Base-by-base conservation (phyloP, 2,329 filamentous ascomycete species). In the Microsporum canis region DNA sequence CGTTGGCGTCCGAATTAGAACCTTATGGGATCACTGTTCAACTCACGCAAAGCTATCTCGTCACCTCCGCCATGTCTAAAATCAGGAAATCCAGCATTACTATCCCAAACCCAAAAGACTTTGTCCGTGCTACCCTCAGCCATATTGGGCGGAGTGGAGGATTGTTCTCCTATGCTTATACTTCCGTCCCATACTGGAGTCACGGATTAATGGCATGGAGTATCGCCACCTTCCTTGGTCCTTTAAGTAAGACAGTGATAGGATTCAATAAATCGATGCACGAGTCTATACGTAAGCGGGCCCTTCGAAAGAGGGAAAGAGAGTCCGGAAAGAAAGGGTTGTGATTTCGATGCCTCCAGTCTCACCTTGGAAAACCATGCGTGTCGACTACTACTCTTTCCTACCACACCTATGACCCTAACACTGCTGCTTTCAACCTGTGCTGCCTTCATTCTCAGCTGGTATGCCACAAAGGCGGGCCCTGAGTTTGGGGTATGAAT, bases 31-130 rank as follows among this genome's bases (percentile, higher is more conserved):
- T 99, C 45, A 87, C 90, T 65, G 91, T 96, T n/a, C 86, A 97
- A 75, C 84, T 97, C 57, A 87, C 95, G 33, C 83, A 97, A 67
- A 91, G 88, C 68, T 95, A 99, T 74, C 84, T 99, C 56, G 89
- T 99, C 69, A 95, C 91, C 3, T 92, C 89, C 0, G 90, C 92
- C 70, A 99, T 99, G 94, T 92, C 88, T 76, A 99, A 99, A 82
- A 85, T 99, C 68, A 87, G 89, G 69, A 87, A 86, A 61, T 79
- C 90, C 0, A 92, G 84, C 65, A 75, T 86, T 53, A 78, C 91
- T 61, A 88, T 97, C 53, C 94, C 94, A 7, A 90, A 82, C 62
- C 88, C 92, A 12, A 87, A 86, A 72, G 78, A 81, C 60, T 97
- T 97, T 73, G 94, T 99, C 61, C 84, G 82, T 68, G 79, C 88